These are phyloP conservation scores for Rheum nobile DNA, from an alignment of 148 eudicot species.

Conservation along the genomic window DNA sequence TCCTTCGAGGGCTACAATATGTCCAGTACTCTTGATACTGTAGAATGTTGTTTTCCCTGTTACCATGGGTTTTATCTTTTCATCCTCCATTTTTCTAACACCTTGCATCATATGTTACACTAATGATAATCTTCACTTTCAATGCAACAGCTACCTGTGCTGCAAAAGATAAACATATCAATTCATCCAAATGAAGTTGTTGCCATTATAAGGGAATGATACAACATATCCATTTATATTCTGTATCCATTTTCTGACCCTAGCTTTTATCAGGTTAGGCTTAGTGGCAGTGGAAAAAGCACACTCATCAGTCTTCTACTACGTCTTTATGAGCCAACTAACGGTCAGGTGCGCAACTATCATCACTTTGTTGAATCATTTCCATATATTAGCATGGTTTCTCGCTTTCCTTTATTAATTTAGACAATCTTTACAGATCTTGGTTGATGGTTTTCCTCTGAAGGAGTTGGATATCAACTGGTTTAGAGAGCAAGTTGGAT, in stretches of 20 bases:
- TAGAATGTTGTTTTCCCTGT: not conserved
- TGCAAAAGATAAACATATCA: slow-evolving; percentile 47
- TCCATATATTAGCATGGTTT: too few relatives aligned
- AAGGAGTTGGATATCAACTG: slow-evolving; percentile 61
- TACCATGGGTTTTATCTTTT: not conserved
- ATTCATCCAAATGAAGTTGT: slow-evolving; percentile 83
- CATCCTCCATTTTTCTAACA: not conserved
- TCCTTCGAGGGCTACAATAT: slow-evolving; percentile 66
- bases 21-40: slow-evolving; percentile 4
- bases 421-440: too few relatives aligned
- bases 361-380: too few relatives aligned
- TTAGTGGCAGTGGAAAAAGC: slow-evolving; percentile 98
- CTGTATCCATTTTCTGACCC: too few relatives aligned
- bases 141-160: slow-evolving; percentile 57
- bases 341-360: too few relatives aligned
- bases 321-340: too few relatives aligned
- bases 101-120: not conserved
- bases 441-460: too few relatives aligned
- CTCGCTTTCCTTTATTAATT: too few relatives aligned
- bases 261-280: slow-evolving; percentile 83
- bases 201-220: slow-evolving; percentile 57
- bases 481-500: slow-evolving; percentile 88
- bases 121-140: too few relatives aligned
- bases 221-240: not conserved
- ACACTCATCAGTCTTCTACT: slow-evolving; percentile 86